Base-by-base conservation (phyloP, 257 asterid genomes). In the Pogostemon cablin region DNA sequence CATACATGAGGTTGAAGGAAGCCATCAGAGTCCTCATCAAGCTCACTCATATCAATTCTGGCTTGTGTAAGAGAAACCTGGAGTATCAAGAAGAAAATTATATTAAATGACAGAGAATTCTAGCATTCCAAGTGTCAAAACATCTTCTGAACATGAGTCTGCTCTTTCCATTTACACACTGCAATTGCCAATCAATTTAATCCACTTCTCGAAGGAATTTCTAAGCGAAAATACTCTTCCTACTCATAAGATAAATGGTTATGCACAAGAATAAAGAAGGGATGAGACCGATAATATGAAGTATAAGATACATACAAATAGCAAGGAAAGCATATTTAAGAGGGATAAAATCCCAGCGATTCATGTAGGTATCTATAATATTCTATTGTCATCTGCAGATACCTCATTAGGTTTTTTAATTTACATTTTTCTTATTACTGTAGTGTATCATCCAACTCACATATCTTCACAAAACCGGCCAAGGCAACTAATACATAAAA, bases 51-150 rank as follows among this genome's bases (percentile, higher is more conserved):
- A 81, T 95, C 98, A 66, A 95, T 95, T 81, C 98, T 86, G 63
- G 99, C 99, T 85, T 95, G 99, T 70, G 98, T 89, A 72, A 95
- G 97, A 67, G 98, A 90, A 76, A 95, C 99, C 99, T 95, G 87
- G 67, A 84, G 67, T 68, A 65, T 58, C 55, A 76, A 67, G 64
- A 60, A 74, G 9, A 44, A 68, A 73, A 34, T 38, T 52, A 47
- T 11, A 48, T 11, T 55, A 40, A 57, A 72, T 41, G 60, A 71
- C 41, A 7, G 57, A 48, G n/a, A 54, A 12, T 64, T 4, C 43
- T 44, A 69, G 57, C 47, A 72, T 32, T 61, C 55, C 32, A 25
- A 25, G 32, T 25, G 32, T 25, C 32, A 25, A 75, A 48, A 37
- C 43, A 15, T 11, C 44, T 44, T 60, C 55, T 15, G 60, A 47